Percentiles rank a stretch among this genome's conserved stretches.
Conservation (phyloP, 177 flowering plant species). For the Vitis hybrid region DNA sequence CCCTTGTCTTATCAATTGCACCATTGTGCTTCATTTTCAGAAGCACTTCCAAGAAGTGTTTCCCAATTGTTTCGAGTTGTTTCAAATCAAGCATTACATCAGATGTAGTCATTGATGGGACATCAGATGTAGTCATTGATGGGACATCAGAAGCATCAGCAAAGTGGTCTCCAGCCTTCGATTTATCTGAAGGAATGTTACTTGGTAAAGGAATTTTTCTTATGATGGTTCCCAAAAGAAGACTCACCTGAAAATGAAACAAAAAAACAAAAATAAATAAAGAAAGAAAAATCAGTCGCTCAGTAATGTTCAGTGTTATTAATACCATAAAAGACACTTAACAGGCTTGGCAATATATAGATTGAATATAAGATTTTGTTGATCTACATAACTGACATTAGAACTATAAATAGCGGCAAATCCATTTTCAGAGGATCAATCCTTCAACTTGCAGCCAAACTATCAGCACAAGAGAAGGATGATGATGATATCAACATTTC, state of each 20-base stretch:
- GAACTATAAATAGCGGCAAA: background rate
- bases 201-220: conserved; percentile 88
- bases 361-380: background rate
- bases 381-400: background rate
- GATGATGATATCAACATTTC: conserved; percentile 3
- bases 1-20: conserved; percentile 98
- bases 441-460: background rate
- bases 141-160: conserved; percentile 26
- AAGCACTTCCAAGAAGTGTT: conserved; percentile 90
- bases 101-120: too few species aligned
- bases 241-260: conserved; percentile 72
- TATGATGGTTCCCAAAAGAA: conserved; percentile 88
- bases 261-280: too few species aligned
- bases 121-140: conserved; percentile 17
- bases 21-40: conserved; percentile 99
- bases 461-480: background rate
- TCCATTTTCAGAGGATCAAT: background rate
- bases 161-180: conserved; percentile 12
- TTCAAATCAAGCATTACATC: conserved; percentile 70
- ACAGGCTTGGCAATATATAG: background rate
- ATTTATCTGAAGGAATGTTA: conserved; percentile 26
- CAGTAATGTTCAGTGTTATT: background rate
- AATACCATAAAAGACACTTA: background rate
- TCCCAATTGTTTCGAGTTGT: conserved; percentile 86
- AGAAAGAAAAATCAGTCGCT: background rate